phyloP scores from a whole-genome alignment of 2,329 filamentous ascomycete species.

The Metarhizium guizhouense region DNA sequence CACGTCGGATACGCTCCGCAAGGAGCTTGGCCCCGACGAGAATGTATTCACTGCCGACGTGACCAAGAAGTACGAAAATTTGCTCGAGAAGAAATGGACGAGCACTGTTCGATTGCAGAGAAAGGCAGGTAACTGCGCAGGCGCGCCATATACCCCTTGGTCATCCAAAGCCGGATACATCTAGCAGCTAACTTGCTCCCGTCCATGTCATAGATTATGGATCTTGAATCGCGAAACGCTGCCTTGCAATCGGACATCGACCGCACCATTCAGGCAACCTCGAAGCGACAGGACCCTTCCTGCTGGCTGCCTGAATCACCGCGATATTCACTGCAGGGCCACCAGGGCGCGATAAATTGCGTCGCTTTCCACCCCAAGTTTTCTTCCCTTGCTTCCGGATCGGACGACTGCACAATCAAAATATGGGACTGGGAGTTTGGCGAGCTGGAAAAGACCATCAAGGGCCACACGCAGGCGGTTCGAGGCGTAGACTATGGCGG shows the following conservation, averaged over 20 bases:
- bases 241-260: slow-evolving; percentile 76
- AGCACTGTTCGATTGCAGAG: slow-evolving; percentile 6
- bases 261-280: slow-evolving; percentile 66
- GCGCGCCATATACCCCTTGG: too few species aligned
- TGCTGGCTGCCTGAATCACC: slow-evolving; percentile 83
- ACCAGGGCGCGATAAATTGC: slow-evolving; percentile 71
- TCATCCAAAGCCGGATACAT: too few species aligned
- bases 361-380: slow-evolving; percentile 94
- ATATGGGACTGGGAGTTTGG: slow-evolving; percentile 97
- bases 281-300: slow-evolving; percentile 68
- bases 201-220: slow-evolving; percentile 65
- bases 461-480: slow-evolving; percentile 84
- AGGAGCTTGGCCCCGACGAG: not conserved
- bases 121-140: not conserved
- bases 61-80: slow-evolving; percentile 1
- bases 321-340: slow-evolving; percentile 73
- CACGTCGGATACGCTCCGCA: not conserved
- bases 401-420: slow-evolving; percentile 89
- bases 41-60: slow-evolving; percentile 7
- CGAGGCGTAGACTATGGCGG: slow-evolving; percentile 86
- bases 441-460: slow-evolving; percentile 80
- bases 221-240: slow-evolving; percentile 68
- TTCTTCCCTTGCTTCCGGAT: slow-evolving; percentile 83
- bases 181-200: not conserved
- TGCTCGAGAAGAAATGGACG: not conserved